These are phyloP conservation scores for Pseudocercospora vitis DNA, from an alignment of 2,329 filamentous ascomycete genomes.

Conservation along the genomic window DNA sequence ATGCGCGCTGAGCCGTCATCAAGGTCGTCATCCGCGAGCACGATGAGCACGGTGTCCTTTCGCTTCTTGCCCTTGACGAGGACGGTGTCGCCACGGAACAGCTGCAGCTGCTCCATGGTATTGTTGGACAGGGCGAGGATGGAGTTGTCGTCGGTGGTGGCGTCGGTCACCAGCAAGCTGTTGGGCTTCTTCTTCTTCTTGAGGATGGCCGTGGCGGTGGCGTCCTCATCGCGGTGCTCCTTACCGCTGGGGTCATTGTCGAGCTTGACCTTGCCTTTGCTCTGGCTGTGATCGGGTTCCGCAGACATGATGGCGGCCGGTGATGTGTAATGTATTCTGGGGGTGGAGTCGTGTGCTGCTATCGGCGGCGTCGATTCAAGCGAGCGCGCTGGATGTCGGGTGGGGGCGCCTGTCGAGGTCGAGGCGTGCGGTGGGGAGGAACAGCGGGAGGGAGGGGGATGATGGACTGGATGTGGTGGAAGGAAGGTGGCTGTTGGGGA, in stretches of 20 bases:
- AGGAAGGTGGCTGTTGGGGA: slow-evolving; percentile 1
- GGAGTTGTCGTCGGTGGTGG: slow-evolving; percentile 98
- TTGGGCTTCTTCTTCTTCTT: slow-evolving; percentile 99
- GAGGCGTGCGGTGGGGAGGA: slow-evolving; percentile 8
- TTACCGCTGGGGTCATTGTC: slow-evolving; percentile 34
- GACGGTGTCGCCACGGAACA: slow-evolving; percentile 98
- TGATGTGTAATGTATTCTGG: slow-evolving; percentile 5
- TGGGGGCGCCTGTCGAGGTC: slow-evolving; percentile 4
- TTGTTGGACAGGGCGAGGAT: slow-evolving; percentile 97
- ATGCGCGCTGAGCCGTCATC: slow-evolving; percentile 96
- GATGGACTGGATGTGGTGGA: background rate
- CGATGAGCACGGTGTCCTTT: slow-evolving; percentile 97
- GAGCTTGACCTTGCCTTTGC: slow-evolving; percentile 51
- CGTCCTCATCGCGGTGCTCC: slow-evolving; percentile 67
- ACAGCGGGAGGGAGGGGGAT: slow-evolving; percentile 7
- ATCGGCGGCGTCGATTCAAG: slow-evolving; percentile 15
- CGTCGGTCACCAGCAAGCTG: slow-evolving; percentile 97
- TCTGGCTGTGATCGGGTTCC: slow-evolving; percentile 48
- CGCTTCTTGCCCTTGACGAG: slow-evolving; percentile 99
- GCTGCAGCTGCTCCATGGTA: slow-evolving; percentile 96
- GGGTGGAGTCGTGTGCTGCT: slow-evolving; percentile 18
- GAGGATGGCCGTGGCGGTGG: slow-evolving; percentile 91
- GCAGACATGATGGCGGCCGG: slow-evolving; percentile 47
- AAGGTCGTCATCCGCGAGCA: slow-evolving; percentile 94
- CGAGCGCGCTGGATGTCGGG: slow-evolving; percentile 6